Percentiles rank a stretch among this genome's conserved stretches.
Evolutionary conservation across 495 filamentous ascomycete species (phyloP).

Genomic region (Podospora comata): DNA sequence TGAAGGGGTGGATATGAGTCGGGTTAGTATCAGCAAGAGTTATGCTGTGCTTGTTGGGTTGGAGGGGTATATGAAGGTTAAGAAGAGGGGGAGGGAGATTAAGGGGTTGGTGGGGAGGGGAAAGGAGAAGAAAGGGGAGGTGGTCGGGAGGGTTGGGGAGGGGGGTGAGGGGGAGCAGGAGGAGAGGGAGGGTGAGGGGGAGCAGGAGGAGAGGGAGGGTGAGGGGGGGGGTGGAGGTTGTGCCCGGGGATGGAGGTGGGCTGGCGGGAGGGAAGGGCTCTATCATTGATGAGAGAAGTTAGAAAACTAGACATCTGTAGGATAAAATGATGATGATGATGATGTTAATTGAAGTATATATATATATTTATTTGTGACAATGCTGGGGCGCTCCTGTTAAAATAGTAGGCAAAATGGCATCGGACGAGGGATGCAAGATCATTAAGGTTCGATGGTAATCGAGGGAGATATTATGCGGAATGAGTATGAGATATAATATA

Average conservation of each 20-base stretch:
- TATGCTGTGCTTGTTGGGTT: constrained; percentile 81
- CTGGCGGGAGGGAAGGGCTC: not conserved
- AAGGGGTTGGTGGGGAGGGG: constrained; percentile 33
- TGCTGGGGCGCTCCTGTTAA: too few relatives aligned
- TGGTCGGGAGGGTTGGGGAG: not conserved
- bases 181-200: not conserved
- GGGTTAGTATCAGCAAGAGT: constrained; percentile 70
- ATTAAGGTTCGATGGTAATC: too few relatives aligned
- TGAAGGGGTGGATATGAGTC: constrained; percentile 73
- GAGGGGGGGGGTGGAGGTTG: not conserved
- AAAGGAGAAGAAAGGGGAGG: constrained; percentile 35
- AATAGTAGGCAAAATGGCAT: too few relatives aligned
- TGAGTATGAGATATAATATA: too few relatives aligned
- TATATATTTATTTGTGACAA: too few relatives aligned
- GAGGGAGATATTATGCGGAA: too few relatives aligned
- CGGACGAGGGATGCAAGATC: too few relatives aligned
- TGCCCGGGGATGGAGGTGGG: not conserved
- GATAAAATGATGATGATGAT: not conserved
- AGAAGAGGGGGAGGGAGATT: constrained; percentile 54
- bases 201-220: too few relatives aligned
- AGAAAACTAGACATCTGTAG: too few relatives aligned
- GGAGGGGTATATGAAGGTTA: constrained; percentile 67
- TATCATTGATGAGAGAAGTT: not conserved
- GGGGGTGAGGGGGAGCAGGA: not conserved
- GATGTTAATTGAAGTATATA: too few relatives aligned